phyloP scores from a whole-genome alignment of 768 basidiomycete species.

The Xerocomus spinulosus region DNA sequence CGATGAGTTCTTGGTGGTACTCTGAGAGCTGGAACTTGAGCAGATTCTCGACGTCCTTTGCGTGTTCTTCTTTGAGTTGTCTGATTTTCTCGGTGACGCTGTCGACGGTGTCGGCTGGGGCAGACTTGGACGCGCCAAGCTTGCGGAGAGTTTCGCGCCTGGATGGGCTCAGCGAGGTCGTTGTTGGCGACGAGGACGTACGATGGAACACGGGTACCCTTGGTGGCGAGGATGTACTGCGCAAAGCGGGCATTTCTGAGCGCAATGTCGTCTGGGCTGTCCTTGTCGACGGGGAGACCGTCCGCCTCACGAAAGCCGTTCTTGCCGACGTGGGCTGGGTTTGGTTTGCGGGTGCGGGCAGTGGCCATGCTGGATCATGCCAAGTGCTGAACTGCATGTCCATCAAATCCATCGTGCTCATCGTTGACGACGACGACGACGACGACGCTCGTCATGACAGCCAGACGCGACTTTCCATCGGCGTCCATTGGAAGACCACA shows the following conservation, averaged over 20 bases:
- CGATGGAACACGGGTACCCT: constrained; percentile 38
- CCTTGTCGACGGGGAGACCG: constrained; percentile 5
- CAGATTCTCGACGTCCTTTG: constrained; percentile 28
- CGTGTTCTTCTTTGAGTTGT: constrained; percentile 28
- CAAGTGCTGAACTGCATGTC: background rate
- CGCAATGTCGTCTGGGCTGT: constrained; percentile 21
- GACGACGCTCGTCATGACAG: constrained; percentile 27
- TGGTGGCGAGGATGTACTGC: constrained; percentile 38
- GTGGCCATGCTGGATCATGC: constrained; percentile 1
- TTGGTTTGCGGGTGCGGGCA: constrained; percentile 9
- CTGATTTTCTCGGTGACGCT: constrained; percentile 27
- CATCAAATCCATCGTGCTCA: background rate
- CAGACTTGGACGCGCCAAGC: constrained; percentile 13
- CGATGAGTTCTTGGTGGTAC: constrained; percentile 32
- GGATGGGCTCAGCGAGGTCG: background rate
- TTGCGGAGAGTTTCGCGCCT: constrained; percentile 21
- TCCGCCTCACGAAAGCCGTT: constrained; percentile 26
- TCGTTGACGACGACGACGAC: background rate
- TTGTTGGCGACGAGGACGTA: constrained; percentile 16
- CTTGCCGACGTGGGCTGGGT: constrained; percentile 2
- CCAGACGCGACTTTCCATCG: constrained; percentile 45
- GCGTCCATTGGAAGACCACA: constrained; percentile 52
- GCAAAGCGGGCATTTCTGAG: constrained; percentile 34
- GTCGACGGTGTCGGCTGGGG: constrained; percentile 23
- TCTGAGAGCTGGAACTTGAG: constrained; percentile 28